Conservation (phyloP, 441 rosid species). For the Populus hybrid region DNA sequence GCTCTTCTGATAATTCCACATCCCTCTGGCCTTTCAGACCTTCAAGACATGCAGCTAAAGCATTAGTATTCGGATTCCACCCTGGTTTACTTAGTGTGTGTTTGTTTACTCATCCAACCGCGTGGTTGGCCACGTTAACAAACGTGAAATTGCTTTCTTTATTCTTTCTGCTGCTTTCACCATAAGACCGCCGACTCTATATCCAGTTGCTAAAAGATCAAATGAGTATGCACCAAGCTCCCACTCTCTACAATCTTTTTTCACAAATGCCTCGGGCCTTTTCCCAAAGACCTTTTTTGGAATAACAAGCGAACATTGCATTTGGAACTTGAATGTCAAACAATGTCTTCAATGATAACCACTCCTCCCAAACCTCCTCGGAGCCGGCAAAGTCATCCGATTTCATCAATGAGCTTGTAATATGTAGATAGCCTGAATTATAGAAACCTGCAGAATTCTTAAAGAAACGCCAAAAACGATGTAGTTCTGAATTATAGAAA, state of each 20-base stretch:
- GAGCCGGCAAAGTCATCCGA: conserved; percentile 33
- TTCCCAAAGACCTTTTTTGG: conserved; percentile 26
- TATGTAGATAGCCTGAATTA: conserved; percentile 22
- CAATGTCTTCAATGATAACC: conserved; percentile 19
- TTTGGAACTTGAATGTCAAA: conserved; percentile 33
- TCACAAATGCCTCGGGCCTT: conserved; percentile 35
- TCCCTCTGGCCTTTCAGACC: conserved; percentile 24
- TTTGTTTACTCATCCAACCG: too few relatives aligned
- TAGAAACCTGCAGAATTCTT: conserved; percentile 7
- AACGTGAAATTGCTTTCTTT: conserved; percentile 22
- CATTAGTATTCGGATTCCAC: conserved; percentile 13
- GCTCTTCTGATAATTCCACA: conserved; percentile 31
- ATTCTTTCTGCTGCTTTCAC: conserved; percentile 30
- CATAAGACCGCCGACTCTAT: conserved; percentile 20
- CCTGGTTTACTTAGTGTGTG: background rate
- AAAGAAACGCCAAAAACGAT: conserved; percentile 30
- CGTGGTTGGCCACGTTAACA: too few relatives aligned
- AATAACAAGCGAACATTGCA: conserved; percentile 28
- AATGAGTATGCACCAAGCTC: conserved; percentile 29
- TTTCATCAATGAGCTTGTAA: conserved; percentile 32
- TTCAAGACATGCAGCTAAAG: conserved; percentile 24
- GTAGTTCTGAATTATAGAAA: conserved; percentile 18
- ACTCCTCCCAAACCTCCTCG: conserved; percentile 30
- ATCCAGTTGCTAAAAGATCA: conserved; percentile 35
- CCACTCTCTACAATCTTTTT: conserved; percentile 29